These are phyloP conservation scores for Malania oleifera DNA, from an alignment of 164 flowering plant species.

Conservation along the genomic window DNA sequence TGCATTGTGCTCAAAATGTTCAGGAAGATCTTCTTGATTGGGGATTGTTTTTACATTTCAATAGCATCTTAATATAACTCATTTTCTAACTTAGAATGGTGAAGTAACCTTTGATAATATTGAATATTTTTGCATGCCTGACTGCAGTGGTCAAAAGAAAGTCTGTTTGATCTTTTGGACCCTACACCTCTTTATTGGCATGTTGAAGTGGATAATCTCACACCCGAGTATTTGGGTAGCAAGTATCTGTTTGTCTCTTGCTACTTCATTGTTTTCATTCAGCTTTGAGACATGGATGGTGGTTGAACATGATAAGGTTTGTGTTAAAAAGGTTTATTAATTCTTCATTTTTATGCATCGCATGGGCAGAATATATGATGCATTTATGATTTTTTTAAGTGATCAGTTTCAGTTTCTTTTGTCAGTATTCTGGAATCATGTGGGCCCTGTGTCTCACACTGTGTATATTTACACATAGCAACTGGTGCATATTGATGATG, in stretches of 20 bases:
- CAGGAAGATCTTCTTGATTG: neutral
- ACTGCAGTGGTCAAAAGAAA: conserved; percentile 77
- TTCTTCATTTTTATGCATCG: neutral
- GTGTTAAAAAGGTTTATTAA: conserved; percentile 13
- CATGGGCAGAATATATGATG: too few species aligned
- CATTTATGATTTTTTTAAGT: too few species aligned
- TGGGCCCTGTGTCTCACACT: neutral
- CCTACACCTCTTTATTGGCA: conserved; percentile 62
- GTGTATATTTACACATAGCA: neutral
- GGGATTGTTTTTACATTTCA: neutral
- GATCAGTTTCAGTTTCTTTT: neutral
- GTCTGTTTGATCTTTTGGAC: conserved; percentile 59
- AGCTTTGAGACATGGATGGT: conserved; percentile 89
- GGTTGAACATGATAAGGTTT: conserved; percentile 83
- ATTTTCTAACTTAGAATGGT: neutral
- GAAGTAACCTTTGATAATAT: neutral
- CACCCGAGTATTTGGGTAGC: conserved; percentile 56
- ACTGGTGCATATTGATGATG: neutral
- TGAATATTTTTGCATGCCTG: conserved; percentile 4
- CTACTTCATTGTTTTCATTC: conserved; percentile 68
- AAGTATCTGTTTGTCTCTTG: conserved; percentile 58
- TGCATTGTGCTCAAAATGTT: neutral
- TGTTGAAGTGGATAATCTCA: conserved; percentile 51
- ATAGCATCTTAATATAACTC: neutral
- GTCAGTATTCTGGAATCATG: neutral